Conservation (phyloP, 208 protist species). For the Trypanosoma lewisi region DNA sequence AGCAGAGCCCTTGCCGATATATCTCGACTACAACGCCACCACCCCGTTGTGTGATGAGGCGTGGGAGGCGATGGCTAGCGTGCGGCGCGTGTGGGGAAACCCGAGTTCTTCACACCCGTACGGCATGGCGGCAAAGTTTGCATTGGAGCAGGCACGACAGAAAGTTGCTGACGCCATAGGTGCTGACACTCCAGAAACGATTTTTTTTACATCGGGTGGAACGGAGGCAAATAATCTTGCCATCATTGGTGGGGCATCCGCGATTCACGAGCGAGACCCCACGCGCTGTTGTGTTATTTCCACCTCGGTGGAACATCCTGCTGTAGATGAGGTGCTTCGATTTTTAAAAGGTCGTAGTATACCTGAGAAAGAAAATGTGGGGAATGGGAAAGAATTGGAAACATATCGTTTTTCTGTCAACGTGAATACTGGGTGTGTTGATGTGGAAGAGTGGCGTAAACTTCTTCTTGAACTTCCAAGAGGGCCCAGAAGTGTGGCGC, state of each 20-base stretch:
- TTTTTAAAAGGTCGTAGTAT: constrained; percentile 26
- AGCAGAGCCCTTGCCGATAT: constrained; percentile 77
- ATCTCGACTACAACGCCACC: constrained; percentile 94
- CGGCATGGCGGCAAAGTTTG: constrained; percentile 80
- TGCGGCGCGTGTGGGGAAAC: constrained; percentile 85
- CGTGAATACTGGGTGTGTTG: constrained; percentile 32
- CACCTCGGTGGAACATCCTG: constrained; percentile 82
- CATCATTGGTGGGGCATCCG: constrained; percentile 65
- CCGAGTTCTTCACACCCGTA: constrained; percentile 85
- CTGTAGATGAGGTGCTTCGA: constrained; percentile 80
- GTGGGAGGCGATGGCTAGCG: constrained; percentile 59
- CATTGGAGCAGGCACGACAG: constrained; percentile 67
- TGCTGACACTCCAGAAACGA: constrained; percentile 39
- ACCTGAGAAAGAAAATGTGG: constrained; percentile 5
- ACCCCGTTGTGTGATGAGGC: constrained; percentile 87
- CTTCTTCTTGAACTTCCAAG: constrained; percentile 31
- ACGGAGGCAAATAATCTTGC: constrained; percentile 94
- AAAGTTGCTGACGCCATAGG: constrained; percentile 52
- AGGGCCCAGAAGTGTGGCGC: constrained; percentile 42
- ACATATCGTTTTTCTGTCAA: constrained; percentile 44
- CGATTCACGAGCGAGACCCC: constrained; percentile 31
- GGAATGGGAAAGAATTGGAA: constrained; percentile 26
- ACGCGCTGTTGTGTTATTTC: constrained; percentile 58
- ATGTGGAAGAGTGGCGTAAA: constrained; percentile 31
- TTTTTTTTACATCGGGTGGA: constrained; percentile 93